A percentile compares a stretch with the other conserved stretches of the same genome.
phyloP scores from a whole-genome alignment of 257 asterid species.

The Voacanga thouarsii region DNA sequence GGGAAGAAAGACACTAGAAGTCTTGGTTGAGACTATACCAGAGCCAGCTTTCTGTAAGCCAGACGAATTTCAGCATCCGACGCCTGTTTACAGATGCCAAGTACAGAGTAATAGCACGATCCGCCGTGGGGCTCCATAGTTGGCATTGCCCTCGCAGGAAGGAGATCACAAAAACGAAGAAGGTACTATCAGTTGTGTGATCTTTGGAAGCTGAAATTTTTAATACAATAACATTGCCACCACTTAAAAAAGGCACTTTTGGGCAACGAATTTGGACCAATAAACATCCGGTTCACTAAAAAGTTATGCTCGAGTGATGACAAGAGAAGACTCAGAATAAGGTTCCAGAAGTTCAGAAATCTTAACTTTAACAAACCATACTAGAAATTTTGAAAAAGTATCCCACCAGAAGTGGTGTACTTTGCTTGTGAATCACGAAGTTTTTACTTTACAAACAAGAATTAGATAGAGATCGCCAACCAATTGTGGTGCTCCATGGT shows the following conservation, averaged over 20 bases:
- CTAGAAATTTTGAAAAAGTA: not conserved
- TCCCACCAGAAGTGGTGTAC: slow-evolving; percentile 9
- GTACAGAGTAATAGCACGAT: slow-evolving; percentile 14
- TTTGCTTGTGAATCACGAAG: not conserved
- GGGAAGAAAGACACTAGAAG: not conserved
- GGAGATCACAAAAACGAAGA: not conserved
- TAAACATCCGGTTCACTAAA: not conserved
- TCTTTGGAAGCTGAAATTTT: too few relatives aligned
- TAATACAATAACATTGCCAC: not conserved
- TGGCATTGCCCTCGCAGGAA: slow-evolving; percentile 3
- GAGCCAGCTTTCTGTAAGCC: slow-evolving; percentile 24
- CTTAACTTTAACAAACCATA: not conserved
- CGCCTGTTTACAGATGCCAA: slow-evolving; percentile 27
- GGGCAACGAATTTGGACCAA: not conserved
- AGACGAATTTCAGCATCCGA: slow-evolving; percentile 28
- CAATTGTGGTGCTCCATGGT: slow-evolving; percentile 5
- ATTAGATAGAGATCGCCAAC: not conserved
- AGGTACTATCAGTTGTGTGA: not conserved
- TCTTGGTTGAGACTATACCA: slow-evolving; percentile 15
- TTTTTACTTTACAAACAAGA: not conserved
- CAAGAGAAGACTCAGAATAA: slow-evolving; percentile 18
- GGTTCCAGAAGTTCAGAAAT: slow-evolving; percentile 20
- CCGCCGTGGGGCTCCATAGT: slow-evolving; percentile 7
- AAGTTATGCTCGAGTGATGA: not conserved
- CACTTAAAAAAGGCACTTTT: not conserved